Base-by-base conservation (phyloP, 306 rosid genomes). In the Comarum palustre region DNA sequence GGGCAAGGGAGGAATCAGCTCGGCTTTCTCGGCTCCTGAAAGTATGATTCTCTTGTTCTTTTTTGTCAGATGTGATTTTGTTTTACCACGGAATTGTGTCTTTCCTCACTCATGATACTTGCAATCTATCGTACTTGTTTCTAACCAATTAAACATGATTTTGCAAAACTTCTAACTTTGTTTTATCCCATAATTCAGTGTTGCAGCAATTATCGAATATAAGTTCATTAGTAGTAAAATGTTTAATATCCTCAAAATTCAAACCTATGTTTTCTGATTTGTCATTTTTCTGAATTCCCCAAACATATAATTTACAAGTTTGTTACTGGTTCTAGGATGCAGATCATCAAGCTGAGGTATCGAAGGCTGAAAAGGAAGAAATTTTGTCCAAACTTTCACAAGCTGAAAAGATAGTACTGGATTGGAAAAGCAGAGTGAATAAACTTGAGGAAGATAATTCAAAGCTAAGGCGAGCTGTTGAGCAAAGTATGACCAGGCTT, bases 381-480 rank as follows among this genome's bases (percentile, higher is more conserved):
- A 80, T 85, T 75, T 75, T 86, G 58, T 82, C 87, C 39, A 89
- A 82, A 83, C 92, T 91, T 72, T 87, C 89, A 61, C 90, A 78
- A 73, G 83, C 96, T 79, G 97, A 94, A 79, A 85, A 86, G 74
- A 73, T 81, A 60, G 85, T 88, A 74, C 80, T 77, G 62, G 95
- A 94, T 74, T 91, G 95, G 97, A 94, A 81, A 87, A 81, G 73
- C 84, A 85, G 97, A 79, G 91, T 89, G 73, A 85, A 84, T 82
- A 94, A 91, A 79, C 87, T 91, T 36, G 98, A 94, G 86, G 98
- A 94, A 79, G 98, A 94, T 73, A 94, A 91, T 86, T 89, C 97
- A 61, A 91, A 84, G 78, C 61, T 94, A 69, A 90, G 96, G 47
- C 94, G 89, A 55, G 97, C 94, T 80, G 82, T 94, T 84, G 98